Conservation (phyloP, 208 protist genomes). For the Wallacemonas rigidus region DNA sequence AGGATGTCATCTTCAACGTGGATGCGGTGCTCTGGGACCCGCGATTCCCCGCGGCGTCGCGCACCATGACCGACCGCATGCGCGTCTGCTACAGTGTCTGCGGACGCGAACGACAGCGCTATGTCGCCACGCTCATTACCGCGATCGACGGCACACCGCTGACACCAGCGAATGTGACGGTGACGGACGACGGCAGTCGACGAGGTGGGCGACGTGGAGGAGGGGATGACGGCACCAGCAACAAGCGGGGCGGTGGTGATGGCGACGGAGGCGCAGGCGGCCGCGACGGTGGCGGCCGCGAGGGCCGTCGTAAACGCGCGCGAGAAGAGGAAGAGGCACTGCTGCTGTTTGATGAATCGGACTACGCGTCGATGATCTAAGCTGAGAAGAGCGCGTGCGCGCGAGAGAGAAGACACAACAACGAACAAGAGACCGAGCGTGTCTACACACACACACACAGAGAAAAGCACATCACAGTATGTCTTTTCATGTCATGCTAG, state of each 20-base stretch:
- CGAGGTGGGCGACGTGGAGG: constrained; percentile 19
- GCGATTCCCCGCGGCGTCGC: constrained; percentile 29
- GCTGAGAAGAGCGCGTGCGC: not conserved
- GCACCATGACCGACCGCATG: constrained; percentile 52
- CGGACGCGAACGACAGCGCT: constrained; percentile 46
- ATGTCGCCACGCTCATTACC: constrained; percentile 77
- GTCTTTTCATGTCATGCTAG: too few relatives aligned
- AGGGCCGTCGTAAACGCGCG: constrained; percentile 14
- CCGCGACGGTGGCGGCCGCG: constrained; percentile 21
- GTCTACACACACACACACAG: too few relatives aligned
- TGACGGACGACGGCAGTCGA: constrained; percentile 33
- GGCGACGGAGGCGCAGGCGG: constrained; percentile 12
- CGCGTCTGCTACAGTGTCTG: constrained; percentile 63
- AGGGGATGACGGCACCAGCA: constrained; percentile 10
- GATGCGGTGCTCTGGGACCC: constrained; percentile 65
- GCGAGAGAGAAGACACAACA: not conserved
- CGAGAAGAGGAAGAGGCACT: constrained; percentile 51
- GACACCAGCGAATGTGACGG: constrained; percentile 42
- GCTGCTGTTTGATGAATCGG: constrained; percentile 59
- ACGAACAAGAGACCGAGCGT: not conserved
- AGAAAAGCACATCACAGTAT: too few relatives aligned
- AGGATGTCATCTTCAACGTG: constrained; percentile 54
- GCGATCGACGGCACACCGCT: constrained; percentile 49
- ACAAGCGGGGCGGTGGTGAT: constrained; percentile 5
- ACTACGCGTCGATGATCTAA: constrained; percentile 50